Conservation (phyloP, 2,329 filamentous ascomycete genomes). For the Microthyrium microscopicum region DNA sequence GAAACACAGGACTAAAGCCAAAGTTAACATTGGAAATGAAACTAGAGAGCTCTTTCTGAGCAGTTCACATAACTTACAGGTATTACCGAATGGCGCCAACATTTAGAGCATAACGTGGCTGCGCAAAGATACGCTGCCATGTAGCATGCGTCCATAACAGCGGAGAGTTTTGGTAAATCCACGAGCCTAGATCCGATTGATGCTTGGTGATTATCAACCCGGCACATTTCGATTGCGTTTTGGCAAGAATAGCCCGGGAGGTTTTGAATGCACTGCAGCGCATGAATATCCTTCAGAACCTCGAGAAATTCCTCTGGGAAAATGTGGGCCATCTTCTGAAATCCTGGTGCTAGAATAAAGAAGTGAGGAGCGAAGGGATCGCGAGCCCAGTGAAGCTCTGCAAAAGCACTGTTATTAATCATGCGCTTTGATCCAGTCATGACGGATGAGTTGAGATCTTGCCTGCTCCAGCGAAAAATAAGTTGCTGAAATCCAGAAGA, state of each 20-base stretch:
- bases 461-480: constrained; percentile 11
- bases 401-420: constrained; percentile 25
- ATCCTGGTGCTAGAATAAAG: constrained; percentile 21
- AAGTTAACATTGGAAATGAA: no score
- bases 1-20: no score
- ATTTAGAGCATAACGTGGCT: constrained; percentile 23
- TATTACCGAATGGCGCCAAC: constrained; percentile 23
- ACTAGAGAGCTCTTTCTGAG: not conserved
- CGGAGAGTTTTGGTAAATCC: not conserved
- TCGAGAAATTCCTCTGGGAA: constrained; percentile 19
- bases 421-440: constrained; percentile 24
- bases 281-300: constrained; percentile 23
- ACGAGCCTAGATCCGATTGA: not conserved
- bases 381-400: constrained; percentile 25
- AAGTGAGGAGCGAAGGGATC: constrained; percentile 16
- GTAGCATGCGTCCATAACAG: constrained; percentile 3
- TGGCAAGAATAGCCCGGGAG: not conserved
- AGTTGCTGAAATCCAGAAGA: constrained; percentile 7
- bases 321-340: constrained; percentile 13
- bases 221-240: not conserved
- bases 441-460: constrained; percentile 26
- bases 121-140: constrained; percentile 27
- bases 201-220: not conserved
- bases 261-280: constrained; percentile 24
- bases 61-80: constrained; percentile 18